Conservation (phyloP, 495 filamentous ascomycete genomes). For the Trichoderma reesei region DNA sequence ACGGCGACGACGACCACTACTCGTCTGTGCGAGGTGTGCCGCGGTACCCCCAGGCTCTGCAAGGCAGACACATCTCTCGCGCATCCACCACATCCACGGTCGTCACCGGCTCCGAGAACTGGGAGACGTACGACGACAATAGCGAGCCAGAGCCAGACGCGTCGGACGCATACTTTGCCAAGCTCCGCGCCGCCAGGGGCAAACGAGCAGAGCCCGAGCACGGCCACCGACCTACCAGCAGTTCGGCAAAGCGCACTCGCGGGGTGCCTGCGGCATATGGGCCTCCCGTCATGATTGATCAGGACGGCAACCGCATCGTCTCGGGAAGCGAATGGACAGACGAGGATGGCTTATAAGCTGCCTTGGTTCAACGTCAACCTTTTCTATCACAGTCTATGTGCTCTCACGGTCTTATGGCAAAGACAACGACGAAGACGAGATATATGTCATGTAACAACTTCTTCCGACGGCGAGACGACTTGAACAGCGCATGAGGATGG, state of each 20-base stretch:
- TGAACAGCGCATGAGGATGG: conserved; percentile 18
- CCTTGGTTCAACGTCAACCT: conserved; percentile 9
- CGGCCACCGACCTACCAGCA: conserved; percentile 11
- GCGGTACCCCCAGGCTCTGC: conserved; percentile 14
- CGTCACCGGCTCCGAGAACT: conserved; percentile 68
- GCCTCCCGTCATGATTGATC: conserved; percentile 29
- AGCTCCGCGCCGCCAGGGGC: conserved; percentile 50
- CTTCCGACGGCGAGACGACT: conserved; percentile 3
- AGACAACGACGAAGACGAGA: not conserved
- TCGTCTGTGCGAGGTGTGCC: conserved; percentile 28
- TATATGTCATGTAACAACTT: not conserved
- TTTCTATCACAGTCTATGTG: conserved; percentile 10
- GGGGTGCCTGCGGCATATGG: conserved; percentile 28
- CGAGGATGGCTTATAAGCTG: conserved; percentile 38
- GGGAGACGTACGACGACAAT: conserved; percentile 83
- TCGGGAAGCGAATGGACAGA: conserved; percentile 50
- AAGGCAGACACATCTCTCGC: conserved; percentile 56
- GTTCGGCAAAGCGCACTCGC: conserved; percentile 24
- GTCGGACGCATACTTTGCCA: conserved; percentile 68
- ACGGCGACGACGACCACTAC: conserved; percentile 11
- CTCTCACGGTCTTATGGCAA: conserved; percentile 12
- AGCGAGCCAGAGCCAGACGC: conserved; percentile 66
- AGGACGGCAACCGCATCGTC: conserved; percentile 39
- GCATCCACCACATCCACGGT: conserved; percentile 52
- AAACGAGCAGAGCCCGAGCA: conserved; percentile 38